Percentiles rank a stretch among this genome's conserved stretches.
Conservation (phyloP, 1,284 basidiomycete genomes). For the Malassezia yamatoensis region DNA sequence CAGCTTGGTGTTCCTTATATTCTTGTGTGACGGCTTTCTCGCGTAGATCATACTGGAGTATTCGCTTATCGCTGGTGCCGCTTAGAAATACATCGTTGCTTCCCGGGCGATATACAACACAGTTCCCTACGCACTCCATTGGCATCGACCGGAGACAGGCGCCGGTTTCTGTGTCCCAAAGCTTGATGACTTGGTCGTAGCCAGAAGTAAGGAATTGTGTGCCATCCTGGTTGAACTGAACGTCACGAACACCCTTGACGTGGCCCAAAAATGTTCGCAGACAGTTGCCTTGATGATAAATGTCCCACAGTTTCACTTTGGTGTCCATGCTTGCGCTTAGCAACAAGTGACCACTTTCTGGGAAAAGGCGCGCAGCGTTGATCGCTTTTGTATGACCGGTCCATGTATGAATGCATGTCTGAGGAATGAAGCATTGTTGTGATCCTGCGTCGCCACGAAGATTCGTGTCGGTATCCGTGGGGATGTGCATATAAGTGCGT, state of each 20-base stretch:
- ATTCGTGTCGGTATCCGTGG: conserved; percentile 57
- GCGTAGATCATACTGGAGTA: conserved; percentile 94
- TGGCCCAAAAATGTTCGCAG: conserved; percentile 95
- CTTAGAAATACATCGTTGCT: conserved; percentile 94
- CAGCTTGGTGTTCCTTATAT: conserved; percentile 95
- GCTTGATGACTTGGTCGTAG: conserved; percentile 92
- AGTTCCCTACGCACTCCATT: conserved; percentile 92
- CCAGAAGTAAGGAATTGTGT: conserved; percentile 78
- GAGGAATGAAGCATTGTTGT: conserved; percentile 86
- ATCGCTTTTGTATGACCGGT: conserved; percentile 95
- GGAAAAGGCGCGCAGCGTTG: conserved; percentile 82
- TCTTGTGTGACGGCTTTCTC: conserved; percentile 89
- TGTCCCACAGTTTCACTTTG: conserved; percentile 99
- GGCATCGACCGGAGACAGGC: conserved; percentile 89
- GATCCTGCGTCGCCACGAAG: conserved; percentile 68
- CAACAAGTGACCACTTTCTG: conserved; percentile 79
- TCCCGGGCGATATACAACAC: conserved; percentile 88
- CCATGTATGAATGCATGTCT: conserved; percentile 91
- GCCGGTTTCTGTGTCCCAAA: conserved; percentile 98
- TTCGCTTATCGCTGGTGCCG: conserved; percentile 98
- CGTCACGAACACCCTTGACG: conserved; percentile 87
- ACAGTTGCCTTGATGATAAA: conserved; percentile 92
- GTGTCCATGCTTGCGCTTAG: conserved; percentile 95
- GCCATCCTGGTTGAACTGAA: conserved; percentile 88
- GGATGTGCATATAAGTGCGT: conserved; percentile 92